Evolutionary conservation across 1,284 basidiomycete species (phyloP), one percentile per base, ranked within the genome.

Genomic region (Mycena citricolor): DNA sequence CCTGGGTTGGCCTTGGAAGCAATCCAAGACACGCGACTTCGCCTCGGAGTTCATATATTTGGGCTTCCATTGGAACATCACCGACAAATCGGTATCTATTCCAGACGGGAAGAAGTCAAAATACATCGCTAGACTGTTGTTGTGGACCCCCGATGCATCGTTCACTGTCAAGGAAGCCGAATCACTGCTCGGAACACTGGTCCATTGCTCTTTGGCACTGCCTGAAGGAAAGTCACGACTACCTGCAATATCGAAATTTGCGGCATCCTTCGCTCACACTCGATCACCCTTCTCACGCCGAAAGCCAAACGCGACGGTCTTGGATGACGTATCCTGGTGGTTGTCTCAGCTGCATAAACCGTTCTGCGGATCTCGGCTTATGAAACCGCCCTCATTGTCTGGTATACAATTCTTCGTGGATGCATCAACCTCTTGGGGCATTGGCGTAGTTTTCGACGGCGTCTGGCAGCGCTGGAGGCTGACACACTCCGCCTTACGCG

Each of bases 321-420:
- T 58, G 10, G 24, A 50, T 0, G 65, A 65, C 36, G 32, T 69
- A 2, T 16, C 37, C 1, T 70, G 67, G 68, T 71, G 69, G 69
- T 17, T 30, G 0, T 8, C 24, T 0, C 42, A 29, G 0, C 56
- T 70, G 0, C 10, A 8, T 8, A 22, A 19, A n/a, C 5, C 6
- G 5, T 38, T 38, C 36, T 38, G 36, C 36, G 36, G 36, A 8
- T 38, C 36, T 10, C 12, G 8, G n/a, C 33, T 33, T 0, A 5
- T 52, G 56, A 4, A 41, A 44, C 2, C 57, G 43, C 0, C 41
- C 49, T 0, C 11, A 42, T 0, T 21, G 41, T 1, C 62, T 67
- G 20, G 43, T 59, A 37, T 45, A 16, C 6, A 13, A 1, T n/a
- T 66, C 5, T 66, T 45, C 42, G 40, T 42, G 13, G 40, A 42